A percentile compares a stretch with the other conserved stretches of the same genome.
phyloP scores from a whole-genome alignment of 1,284 basidiomycete genomes.

The Papiliotrema nemorosa region DNA sequence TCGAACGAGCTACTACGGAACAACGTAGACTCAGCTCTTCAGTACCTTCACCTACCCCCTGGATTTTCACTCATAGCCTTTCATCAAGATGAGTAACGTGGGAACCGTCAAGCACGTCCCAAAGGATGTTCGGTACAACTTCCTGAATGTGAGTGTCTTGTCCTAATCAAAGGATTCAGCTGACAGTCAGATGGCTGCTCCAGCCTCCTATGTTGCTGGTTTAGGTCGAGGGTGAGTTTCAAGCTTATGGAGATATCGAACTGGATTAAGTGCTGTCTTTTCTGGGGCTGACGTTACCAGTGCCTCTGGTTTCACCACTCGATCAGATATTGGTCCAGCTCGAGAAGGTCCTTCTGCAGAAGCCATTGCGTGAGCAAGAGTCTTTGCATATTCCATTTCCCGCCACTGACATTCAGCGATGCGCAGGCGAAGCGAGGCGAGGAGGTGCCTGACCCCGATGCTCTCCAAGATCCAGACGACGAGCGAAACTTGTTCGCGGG shows the following conservation, averaged over 20 bases:
- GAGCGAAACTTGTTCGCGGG: constrained; percentile 95
- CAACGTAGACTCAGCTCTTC: too few relatives aligned
- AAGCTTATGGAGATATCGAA: too few relatives aligned
- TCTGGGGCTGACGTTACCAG: constrained; percentile 48
- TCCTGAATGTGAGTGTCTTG: constrained; percentile 32
- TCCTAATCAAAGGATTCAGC: not conserved
- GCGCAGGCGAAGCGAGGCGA: constrained; percentile 79
- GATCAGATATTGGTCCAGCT: constrained; percentile 97
- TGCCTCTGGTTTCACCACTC: constrained; percentile 96
- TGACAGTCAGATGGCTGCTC: constrained; percentile 60
- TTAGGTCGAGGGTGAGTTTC: constrained; percentile 78
- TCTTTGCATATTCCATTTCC: not conserved
- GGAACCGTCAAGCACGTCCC: constrained; percentile 46
- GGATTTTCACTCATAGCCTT: too few relatives aligned
- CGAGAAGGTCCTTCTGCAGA: constrained; percentile 89
- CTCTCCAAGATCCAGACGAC: constrained; percentile 93
- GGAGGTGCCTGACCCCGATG: constrained; percentile 80
- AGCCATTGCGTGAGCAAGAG: constrained; percentile 71
- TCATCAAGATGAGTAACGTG: constrained; percentile 36
- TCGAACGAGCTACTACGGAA: too few relatives aligned
- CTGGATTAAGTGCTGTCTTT: too few relatives aligned
- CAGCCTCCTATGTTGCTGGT: constrained; percentile 92
- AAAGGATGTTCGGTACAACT: constrained; percentile 45
- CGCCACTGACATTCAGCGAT: constrained; percentile 54
- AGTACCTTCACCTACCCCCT: too few relatives aligned